Evolutionary conservation across 2,329 filamentous ascomycete species (phyloP).

Genomic region (Claviceps africana): DNA sequence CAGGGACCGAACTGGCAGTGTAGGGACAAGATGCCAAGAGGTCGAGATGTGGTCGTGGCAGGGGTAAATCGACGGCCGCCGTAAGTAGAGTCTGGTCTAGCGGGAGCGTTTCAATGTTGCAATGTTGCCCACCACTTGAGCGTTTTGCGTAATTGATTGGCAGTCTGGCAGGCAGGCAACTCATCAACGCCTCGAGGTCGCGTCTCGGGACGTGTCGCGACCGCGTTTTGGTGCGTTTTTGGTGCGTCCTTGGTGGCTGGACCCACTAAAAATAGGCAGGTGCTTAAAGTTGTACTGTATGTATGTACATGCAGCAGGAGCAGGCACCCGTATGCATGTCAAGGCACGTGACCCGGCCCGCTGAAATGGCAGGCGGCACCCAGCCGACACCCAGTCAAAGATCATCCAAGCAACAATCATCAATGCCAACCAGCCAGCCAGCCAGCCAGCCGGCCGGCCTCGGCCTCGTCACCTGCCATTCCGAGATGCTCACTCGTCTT

Average conservation of each 20-base stretch:
- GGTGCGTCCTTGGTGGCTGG: too few species aligned
- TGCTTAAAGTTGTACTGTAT: background rate
- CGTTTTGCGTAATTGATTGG: too few species aligned
- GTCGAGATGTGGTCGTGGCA: background rate
- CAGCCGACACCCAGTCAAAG: too few species aligned
- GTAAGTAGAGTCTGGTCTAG: too few species aligned
- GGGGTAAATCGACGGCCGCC: background rate
- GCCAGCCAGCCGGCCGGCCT: too few species aligned
- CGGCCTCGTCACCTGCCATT: constrained; percentile 1
- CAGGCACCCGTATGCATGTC: too few species aligned
- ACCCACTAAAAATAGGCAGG: background rate
- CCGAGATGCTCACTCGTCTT: background rate
- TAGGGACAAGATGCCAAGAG: background rate
- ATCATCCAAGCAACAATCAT: background rate
- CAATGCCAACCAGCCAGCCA: background rate
- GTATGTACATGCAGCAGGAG: too few species aligned
- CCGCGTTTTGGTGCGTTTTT: background rate
- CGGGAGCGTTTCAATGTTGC: too few species aligned
- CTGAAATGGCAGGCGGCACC: too few species aligned
- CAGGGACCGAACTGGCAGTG: background rate
- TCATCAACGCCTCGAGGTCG: constrained; percentile 1
- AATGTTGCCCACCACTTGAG: background rate
- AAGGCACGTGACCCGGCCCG: background rate
- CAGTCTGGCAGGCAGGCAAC: too few species aligned
- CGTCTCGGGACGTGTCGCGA: constrained; percentile 3